phyloP scores from a whole-genome alignment of 2,329 filamentous ascomycete species.

The Immersiporthe knoxdaviesiana region DNA sequence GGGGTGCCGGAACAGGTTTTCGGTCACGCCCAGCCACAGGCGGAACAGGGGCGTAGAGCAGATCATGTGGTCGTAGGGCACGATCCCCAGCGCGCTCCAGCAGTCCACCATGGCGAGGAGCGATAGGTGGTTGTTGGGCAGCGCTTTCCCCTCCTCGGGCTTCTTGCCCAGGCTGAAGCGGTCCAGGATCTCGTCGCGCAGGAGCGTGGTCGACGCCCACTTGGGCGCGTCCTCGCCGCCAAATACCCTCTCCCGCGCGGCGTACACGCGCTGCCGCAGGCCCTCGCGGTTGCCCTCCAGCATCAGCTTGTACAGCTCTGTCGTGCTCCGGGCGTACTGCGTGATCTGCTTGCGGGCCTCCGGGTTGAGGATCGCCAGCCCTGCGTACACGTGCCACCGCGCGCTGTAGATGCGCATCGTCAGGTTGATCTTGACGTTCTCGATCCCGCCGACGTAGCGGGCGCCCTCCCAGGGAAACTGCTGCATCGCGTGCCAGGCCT shows the following conservation, averaged over 20 bases:
- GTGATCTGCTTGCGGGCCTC: slow-evolving; percentile 89
- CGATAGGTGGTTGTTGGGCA: slow-evolving; percentile 92
- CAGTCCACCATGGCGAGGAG: slow-evolving; percentile 97
- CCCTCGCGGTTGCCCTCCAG: slow-evolving; percentile 79
- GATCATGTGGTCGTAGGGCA: slow-evolving; percentile 99
- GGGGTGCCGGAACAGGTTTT: slow-evolving; percentile 88
- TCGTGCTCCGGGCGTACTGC: slow-evolving; percentile 91
- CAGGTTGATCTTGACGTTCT: slow-evolving; percentile 99
- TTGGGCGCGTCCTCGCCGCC: slow-evolving; percentile 67
- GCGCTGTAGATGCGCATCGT: slow-evolving; percentile 96
- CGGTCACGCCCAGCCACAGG: slow-evolving; percentile 94
- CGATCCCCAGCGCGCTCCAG: slow-evolving; percentile 91
- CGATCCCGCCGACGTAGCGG: slow-evolving; percentile 96
- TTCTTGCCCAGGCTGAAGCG: slow-evolving; percentile 81
- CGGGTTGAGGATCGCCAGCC: slow-evolving; percentile 94
- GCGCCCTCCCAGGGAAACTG: slow-evolving; percentile 97
- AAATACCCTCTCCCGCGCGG: slow-evolving; percentile 71
- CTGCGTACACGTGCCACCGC: slow-evolving; percentile 99
- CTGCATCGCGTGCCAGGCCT: slow-evolving; percentile 91
- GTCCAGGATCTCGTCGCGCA: slow-evolving; percentile 85
- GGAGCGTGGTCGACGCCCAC: slow-evolving; percentile 67
- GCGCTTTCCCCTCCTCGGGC: slow-evolving; percentile 41
- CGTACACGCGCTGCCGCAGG: slow-evolving; percentile 70
- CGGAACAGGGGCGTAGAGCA: slow-evolving; percentile 97
- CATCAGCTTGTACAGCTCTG: slow-evolving; percentile 96